Evolutionary conservation across 306 rosid species (phyloP), one percentile per base, ranked within the genome.

Genomic region (Fragaria iinumae): DNA sequence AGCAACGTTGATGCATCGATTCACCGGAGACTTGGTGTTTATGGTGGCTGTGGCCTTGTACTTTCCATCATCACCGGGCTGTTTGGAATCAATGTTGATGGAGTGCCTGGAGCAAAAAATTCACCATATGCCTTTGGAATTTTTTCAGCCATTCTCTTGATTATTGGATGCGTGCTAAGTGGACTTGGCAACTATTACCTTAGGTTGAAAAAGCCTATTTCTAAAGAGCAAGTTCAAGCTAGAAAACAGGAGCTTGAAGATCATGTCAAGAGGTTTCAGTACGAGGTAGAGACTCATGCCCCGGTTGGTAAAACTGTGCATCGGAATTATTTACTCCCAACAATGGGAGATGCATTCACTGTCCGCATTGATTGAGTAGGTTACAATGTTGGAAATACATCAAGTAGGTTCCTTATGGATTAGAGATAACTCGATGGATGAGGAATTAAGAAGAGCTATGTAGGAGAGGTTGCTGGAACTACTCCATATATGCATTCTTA

Each of bases 1-100:
- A 90, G 97, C 87, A 92, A 77, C 4, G 89, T 95, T 73, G 95
- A 93, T 36, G 93, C 98, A 64, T 95, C 97, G 97, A 79, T 95
- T 83, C 97, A 95, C 93, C 98, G 92, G 78, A 90, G 92, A 76
- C 84, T 95, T 64, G 87, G 89, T 3, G 93, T 95, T 57, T 86
- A 90, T 76, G 97, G 97, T 11, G 96, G 98, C 13, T 85, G 88
- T 36, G 98, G 98, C 10, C 80, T 95, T 20, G 83, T 92, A 79
- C 93, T 95, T 72, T 85, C 97, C 78, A 73, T 92, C 73, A 76
- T 95, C 67, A 90, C 96, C 0, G 97, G 97, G 63, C 89, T 95
- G 76, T 89, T 95, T 52, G 98, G 98, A 67, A 92, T 92, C 88
- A 95, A 95, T 11, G 97, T 92, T 8, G 97, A 95, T 76, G 98